phyloP scores from a whole-genome alignment of 371 early-diverging fungal genomes.

The Saksenaea oblongispora region DNA sequence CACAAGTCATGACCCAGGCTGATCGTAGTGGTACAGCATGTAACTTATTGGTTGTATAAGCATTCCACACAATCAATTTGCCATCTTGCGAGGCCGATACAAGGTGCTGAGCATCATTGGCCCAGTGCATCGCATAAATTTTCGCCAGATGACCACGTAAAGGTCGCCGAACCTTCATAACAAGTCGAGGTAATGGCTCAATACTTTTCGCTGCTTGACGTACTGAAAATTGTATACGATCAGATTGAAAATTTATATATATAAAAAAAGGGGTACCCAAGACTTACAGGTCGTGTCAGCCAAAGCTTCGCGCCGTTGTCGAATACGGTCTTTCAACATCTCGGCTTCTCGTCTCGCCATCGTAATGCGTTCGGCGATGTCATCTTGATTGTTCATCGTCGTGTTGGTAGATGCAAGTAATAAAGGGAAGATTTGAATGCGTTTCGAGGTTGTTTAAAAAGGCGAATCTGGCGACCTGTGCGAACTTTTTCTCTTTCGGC shows the following conservation, averaged over 20 bases:
- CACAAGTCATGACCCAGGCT: slow-evolving; percentile 99
- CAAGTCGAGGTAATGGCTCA: slow-evolving; percentile 89
- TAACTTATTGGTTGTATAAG: slow-evolving; percentile 95
- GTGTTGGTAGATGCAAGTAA: neutral
- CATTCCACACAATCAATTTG: slow-evolving; percentile 98
- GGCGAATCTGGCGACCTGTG: neutral
- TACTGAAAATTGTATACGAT: no score
- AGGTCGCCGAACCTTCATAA: slow-evolving; percentile 92
- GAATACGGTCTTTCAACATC: slow-evolving; percentile 92
- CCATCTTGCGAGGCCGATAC: slow-evolving; percentile 98
- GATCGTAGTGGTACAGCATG: slow-evolving; percentile 98
- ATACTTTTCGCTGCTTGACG: slow-evolving; percentile 56
- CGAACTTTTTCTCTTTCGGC: neutral
- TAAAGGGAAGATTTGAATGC: neutral
- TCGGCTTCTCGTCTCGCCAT: slow-evolving; percentile 95
- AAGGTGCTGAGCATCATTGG: slow-evolving; percentile 87
- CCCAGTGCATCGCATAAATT: slow-evolving; percentile 99
- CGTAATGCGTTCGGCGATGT: slow-evolving; percentile 90
- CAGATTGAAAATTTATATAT: no score
- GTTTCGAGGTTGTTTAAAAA: neutral
- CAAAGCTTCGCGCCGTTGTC: slow-evolving; percentile 88
- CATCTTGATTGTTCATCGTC: slow-evolving; percentile 36
- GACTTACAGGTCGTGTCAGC: slow-evolving; percentile 92
- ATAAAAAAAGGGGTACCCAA: slow-evolving; percentile 3
- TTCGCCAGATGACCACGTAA: slow-evolving; percentile 97